phyloP scores from a whole-genome alignment of 1,284 basidiomycete genomes.

The Tremellales sp. region DNA sequence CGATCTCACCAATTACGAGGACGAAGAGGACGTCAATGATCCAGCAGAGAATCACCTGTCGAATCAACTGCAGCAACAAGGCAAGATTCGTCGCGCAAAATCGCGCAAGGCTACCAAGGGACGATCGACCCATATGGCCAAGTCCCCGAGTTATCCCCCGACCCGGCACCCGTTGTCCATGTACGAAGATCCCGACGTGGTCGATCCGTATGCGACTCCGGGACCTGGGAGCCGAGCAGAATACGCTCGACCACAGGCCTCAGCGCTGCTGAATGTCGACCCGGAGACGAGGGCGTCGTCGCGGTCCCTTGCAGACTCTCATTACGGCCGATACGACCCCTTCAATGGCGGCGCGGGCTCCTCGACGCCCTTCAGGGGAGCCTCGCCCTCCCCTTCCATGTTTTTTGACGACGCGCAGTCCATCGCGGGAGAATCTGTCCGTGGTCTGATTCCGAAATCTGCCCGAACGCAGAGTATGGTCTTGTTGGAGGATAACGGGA shows the following conservation, averaged over 20 bases:
- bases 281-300: conserved; percentile 18
- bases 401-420: conserved; percentile 33
- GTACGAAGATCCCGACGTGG: conserved; percentile 5
- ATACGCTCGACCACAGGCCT: not conserved
- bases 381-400: conserved; percentile 28
- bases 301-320: conserved; percentile 29
- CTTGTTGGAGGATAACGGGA: conserved; percentile 28
- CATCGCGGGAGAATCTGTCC: conserved; percentile 28
- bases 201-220: conserved; percentile 4
- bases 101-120: conserved; percentile 49
- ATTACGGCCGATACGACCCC: conserved; percentile 34
- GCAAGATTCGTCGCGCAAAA: conserved; percentile 61
- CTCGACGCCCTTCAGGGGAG: conserved; percentile 9
- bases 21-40: conserved; percentile 68
- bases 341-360: conserved; percentile 13
- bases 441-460: conserved; percentile 17
- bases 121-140: conserved; percentile 5
- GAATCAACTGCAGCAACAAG: conserved; percentile 61
- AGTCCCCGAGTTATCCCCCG: conserved; percentile 5
- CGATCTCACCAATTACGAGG: conserved; percentile 77
- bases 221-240: conserved; percentile 3
- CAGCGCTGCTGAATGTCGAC: not conserved
- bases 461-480: conserved; percentile 43
- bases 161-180: not conserved
- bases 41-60: conserved; percentile 64